Base-by-base conservation (phyloP, 345 rosid species). In the Gynandropsis gynandra region DNA sequence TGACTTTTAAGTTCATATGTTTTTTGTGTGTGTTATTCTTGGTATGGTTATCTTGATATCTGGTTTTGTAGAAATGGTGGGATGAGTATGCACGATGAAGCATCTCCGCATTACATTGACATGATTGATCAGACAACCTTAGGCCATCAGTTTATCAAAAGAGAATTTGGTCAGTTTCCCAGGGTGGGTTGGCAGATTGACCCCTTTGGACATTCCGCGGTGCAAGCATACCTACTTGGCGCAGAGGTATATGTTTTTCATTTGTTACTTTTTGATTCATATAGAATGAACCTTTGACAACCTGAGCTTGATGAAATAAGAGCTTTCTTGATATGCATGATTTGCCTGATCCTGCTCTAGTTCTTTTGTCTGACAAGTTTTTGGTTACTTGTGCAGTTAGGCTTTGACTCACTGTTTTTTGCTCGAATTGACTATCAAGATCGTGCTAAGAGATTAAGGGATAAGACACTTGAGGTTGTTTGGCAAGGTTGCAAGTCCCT, bases 181-280 rank as follows among this genome's bases (percentile, higher is more conserved):
- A 81, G 97, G 72, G 89, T 89, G n/a, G 97, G 97, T 65, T 89
- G 97, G 97, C 95, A 89, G 68, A 89, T 89, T 12, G 97, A 89
- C 55, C 95, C 97, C 47, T 89, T 89, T 48, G 95, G 97, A 36
- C 97, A 89, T 74, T 89, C 97, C 62, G 85, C 97, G 52, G 97
- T 62, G 41, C 95, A 89, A 68, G 95, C 93, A 57, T 89, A 89
- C 71, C 73, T 89, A 73, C 87, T 89, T 52, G 92, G 97, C 9
- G 87, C 97, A 16, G 97, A 89, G 95, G 97, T 85, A 80, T 15
- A 13, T 5, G 42, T 39, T 43, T 2, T 19, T 35, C 29, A 5
- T 47, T 16, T 21, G 40, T 56, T 39, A 9, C 32, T 42, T 38
- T 44, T 0, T 4, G 16, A 24, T 63, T 50, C 40, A 39, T 29